phyloP scores from a whole-genome alignment of 495 filamentous ascomycete species.

The Margaritispora aquatica region DNA sequence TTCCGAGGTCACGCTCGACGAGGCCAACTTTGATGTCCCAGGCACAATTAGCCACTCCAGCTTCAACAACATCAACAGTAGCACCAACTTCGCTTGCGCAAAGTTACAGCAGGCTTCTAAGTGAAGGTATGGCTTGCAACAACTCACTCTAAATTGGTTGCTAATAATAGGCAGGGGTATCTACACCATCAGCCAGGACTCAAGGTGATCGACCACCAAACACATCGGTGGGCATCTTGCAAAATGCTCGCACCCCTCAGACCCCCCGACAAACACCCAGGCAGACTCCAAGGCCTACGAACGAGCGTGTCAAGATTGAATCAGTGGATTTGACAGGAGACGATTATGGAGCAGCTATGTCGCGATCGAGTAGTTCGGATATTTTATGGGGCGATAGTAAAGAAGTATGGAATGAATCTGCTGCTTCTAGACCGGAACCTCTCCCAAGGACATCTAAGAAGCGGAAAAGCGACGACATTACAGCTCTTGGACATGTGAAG shows the following conservation, averaged over 20 bases:
- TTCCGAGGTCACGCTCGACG: slow-evolving; percentile 37
- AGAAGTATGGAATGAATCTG: slow-evolving; percentile 55
- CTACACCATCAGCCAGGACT: slow-evolving; percentile 10
- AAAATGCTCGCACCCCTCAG: slow-evolving; percentile 21
- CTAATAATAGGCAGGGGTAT: too few species aligned
- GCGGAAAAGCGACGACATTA: slow-evolving; percentile 67
- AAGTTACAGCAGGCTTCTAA: slow-evolving; percentile 21
- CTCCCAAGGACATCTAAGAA: slow-evolving; percentile 41
- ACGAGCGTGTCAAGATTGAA: slow-evolving; percentile 37
- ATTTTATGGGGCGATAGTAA: slow-evolving; percentile 46
- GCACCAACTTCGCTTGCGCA: slow-evolving; percentile 35
- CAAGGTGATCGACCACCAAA: not conserved
- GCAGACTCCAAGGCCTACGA: slow-evolving; percentile 18
- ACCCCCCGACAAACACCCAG: slow-evolving; percentile 21
- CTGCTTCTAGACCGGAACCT: slow-evolving; percentile 37
- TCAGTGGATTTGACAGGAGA: slow-evolving; percentile 69
- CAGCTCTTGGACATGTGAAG: slow-evolving; percentile 25
- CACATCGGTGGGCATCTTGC: slow-evolving; percentile 2
- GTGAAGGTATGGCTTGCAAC: slow-evolving; percentile 20
- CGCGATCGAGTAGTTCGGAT: slow-evolving; percentile 25
- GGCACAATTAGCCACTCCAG: slow-evolving; percentile 24
- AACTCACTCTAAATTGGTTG: too few species aligned
- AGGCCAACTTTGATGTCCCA: slow-evolving; percentile 16
- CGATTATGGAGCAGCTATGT: slow-evolving; percentile 35
- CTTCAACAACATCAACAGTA: slow-evolving; percentile 37